Evolutionary conservation across 1,284 basidiomycete species (phyloP).

Genomic region (Trichosporon sp.): DNA sequence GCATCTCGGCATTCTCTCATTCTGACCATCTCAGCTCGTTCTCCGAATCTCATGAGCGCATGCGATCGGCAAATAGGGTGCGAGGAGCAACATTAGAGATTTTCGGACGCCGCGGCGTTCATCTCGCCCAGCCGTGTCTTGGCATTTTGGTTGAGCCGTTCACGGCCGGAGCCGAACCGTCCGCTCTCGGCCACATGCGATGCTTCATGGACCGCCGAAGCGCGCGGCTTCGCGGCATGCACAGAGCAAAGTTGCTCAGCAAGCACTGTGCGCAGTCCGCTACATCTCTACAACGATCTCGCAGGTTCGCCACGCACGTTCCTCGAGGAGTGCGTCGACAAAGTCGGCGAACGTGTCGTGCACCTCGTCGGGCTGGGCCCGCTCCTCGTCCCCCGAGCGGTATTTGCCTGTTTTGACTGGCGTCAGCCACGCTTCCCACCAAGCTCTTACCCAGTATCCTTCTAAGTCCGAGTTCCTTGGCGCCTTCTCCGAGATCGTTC

Average conservation of each 20-base stretch:
- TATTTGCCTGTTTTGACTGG: constrained; percentile 41
- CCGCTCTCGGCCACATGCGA: not conserved
- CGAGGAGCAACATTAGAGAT: not conserved
- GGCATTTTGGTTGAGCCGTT: constrained; percentile 2
- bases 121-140: not conserved
- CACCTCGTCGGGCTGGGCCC: constrained; percentile 51
- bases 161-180: not conserved
- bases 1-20: not conserved
- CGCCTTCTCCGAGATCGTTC: constrained; percentile 62
- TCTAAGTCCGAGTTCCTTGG: constrained; percentile 57
- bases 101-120: not conserved
- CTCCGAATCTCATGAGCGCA: not conserved
- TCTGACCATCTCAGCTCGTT: not conserved
- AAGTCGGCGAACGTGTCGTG: constrained; percentile 57
- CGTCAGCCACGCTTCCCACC: not conserved
- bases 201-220: not conserved
- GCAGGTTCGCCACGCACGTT: not conserved
- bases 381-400: constrained; percentile 25
- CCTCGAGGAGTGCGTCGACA: constrained; percentile 50
- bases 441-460: constrained; percentile 56
- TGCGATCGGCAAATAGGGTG: not conserved
- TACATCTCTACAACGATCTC: not conserved
- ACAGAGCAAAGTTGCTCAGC: not conserved
- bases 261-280: not conserved
- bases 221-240: not conserved